These are phyloP conservation scores for Arachnopeziza araneosa DNA, from an alignment of 2,329 filamentous ascomycete genomes.

Conservation along the genomic window DNA sequence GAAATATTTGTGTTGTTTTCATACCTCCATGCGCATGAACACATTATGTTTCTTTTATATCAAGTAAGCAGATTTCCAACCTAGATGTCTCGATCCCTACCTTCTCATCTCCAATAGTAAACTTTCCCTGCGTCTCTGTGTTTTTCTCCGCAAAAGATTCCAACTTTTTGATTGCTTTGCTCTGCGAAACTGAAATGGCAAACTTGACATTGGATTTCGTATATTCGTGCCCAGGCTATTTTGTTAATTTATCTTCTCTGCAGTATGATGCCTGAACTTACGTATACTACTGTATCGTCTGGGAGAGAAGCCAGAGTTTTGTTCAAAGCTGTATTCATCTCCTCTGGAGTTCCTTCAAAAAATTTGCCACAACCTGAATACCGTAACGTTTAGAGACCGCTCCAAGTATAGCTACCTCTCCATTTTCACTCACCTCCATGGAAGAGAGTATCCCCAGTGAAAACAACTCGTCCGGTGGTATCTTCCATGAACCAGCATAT, in stretches of 20 bases:
- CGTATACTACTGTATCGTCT: slow-evolving; percentile 87
- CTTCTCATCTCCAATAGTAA: slow-evolving; percentile 97
- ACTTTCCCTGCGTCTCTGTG: slow-evolving; percentile 86
- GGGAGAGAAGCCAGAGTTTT: slow-evolving; percentile 74
- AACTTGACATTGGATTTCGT: slow-evolving; percentile 97
- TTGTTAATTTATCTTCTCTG: slow-evolving; percentile 2
- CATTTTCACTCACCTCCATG: slow-evolving; percentile 61
- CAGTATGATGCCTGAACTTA: slow-evolving; percentile 39
- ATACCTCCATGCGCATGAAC: slow-evolving; percentile 83
- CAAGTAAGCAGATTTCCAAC: slow-evolving; percentile 7
- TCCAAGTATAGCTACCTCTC: background rate
- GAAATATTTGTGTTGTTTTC: slow-evolving; percentile 23
- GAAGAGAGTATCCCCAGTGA: slow-evolving; percentile 95
- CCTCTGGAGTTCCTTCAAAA: slow-evolving; percentile 82
- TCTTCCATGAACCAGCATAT: slow-evolving; percentile 95
- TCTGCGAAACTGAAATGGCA: slow-evolving; percentile 67
- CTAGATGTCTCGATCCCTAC: slow-evolving; percentile 38
- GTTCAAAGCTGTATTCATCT: slow-evolving; percentile 94
- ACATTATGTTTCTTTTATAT: slow-evolving; percentile 76
- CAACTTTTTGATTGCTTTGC: slow-evolving; percentile 70
- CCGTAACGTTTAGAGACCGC: background rate
- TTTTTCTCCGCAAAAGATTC: slow-evolving; percentile 72
- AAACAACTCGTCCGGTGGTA: slow-evolving; percentile 69
- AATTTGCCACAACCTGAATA: slow-evolving; percentile 79
- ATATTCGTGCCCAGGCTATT: slow-evolving; percentile 89